A percentile compares a stretch with the other conserved stretches of the same genome.
Evolutionary conservation across 2,329 filamentous ascomycete species (phyloP).

Genomic region (Fusarium foetens): DNA sequence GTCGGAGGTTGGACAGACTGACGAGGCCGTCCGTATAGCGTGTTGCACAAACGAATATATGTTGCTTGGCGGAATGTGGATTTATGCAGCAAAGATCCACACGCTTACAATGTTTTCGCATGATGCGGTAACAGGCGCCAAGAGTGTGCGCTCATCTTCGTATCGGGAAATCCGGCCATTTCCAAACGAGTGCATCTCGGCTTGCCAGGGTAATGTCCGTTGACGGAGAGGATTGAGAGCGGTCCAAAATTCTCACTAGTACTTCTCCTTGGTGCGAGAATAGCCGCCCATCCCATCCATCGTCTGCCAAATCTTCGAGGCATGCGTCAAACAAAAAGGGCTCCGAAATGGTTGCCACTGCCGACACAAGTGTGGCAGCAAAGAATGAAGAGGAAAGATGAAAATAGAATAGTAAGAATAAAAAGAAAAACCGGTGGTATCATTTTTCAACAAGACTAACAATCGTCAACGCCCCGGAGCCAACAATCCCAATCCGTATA

Average conservation of each 20-base stretch:
- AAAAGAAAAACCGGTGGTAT: slow-evolving; percentile 41
- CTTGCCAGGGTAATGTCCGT: neutral
- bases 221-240: neutral
- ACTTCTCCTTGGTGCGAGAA: neutral
- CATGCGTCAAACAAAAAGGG: slow-evolving; percentile 11
- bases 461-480: slow-evolving; percentile 40
- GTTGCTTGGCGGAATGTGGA: slow-evolving; percentile 1
- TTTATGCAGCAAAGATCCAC: slow-evolving; percentile 1
- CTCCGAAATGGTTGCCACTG: slow-evolving; percentile 3
- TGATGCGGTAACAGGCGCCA: neutral
- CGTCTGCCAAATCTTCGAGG: slow-evolving; percentile 25
- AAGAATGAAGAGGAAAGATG: slow-evolving; percentile 13
- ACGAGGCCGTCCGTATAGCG: neutral
- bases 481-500: slow-evolving; percentile 37
- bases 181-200: neutral
- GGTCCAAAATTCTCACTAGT: neutral
- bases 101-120: neutral
- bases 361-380: slow-evolving; percentile 3
- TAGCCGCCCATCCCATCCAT: neutral
- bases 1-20: neutral
- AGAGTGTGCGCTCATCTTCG: neutral
- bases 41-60: neutral
- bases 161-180: neutral
- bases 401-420: slow-evolving; percentile 3
- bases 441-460: slow-evolving; percentile 41